A percentile compares a stretch with the other conserved stretches of the same genome.
Evolutionary conservation across 1,284 basidiomycete genomes (phyloP).

Genomic region (Ustilago nuda): DNA sequence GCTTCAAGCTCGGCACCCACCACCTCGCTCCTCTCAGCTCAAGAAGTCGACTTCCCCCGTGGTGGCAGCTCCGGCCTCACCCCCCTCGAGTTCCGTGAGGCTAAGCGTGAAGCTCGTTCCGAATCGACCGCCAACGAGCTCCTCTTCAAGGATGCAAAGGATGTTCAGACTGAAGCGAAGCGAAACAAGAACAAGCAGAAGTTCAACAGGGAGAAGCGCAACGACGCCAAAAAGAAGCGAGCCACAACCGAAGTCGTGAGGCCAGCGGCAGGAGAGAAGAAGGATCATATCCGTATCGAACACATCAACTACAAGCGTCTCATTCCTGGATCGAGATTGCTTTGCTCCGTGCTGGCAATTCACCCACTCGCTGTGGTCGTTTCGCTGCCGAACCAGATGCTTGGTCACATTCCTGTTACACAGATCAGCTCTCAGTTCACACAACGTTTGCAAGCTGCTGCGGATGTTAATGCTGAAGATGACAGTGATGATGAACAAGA

Average conservation of each 20-base stretch:
- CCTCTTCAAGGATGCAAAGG: constrained; percentile 73
- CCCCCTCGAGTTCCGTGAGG: constrained; percentile 87
- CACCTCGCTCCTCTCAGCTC: constrained; percentile 48
- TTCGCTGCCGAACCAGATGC: constrained; percentile 92
- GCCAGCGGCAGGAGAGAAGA: constrained; percentile 44
- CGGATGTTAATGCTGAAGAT: constrained; percentile 72
- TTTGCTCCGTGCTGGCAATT: constrained; percentile 86
- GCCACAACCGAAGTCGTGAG: constrained; percentile 9
- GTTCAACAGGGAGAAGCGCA: constrained; percentile 58
- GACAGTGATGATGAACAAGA: constrained; percentile 72
- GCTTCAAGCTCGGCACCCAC: constrained; percentile 22
- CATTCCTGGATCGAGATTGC: constrained; percentile 83
- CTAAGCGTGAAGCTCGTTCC: constrained; percentile 83
- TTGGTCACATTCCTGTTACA: constrained; percentile 94
- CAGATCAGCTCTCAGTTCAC: constrained; percentile 90
- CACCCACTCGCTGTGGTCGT: constrained; percentile 90
- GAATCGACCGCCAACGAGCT: constrained; percentile 80
- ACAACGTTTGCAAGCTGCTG: constrained; percentile 71
- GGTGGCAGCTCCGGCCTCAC: constrained; percentile 82
- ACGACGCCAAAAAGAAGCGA: constrained; percentile 67
- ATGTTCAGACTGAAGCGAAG: constrained; percentile 32
- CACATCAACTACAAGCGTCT: constrained; percentile 96
- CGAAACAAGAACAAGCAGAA: constrained; percentile 59
- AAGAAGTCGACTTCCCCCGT: constrained; percentile 86
- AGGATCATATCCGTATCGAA: constrained; percentile 79